phyloP scores from a whole-genome alignment of 176 grass and related monocot species.

The Paspalum vaginatum region DNA sequence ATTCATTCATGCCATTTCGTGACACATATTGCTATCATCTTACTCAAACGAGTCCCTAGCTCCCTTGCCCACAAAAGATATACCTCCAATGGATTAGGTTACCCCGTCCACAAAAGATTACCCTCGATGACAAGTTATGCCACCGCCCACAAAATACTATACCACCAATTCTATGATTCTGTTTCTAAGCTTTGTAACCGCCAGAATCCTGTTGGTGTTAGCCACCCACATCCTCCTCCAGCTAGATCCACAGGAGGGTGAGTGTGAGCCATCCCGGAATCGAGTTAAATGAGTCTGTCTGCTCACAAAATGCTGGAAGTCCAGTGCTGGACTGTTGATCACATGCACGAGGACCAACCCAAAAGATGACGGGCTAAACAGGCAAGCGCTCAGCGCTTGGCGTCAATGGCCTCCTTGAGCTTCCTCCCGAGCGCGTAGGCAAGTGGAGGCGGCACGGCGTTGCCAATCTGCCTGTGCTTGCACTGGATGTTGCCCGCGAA shows the following conservation, averaged over 20 bases:
- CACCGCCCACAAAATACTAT: background rate
- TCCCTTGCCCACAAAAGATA: background rate
- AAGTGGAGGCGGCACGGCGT: constrained; percentile 81
- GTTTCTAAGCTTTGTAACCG: constrained; percentile 21
- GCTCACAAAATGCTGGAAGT: constrained; percentile 17
- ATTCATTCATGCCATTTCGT: background rate
- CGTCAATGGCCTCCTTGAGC: constrained; percentile 63
- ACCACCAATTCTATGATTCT: constrained; percentile 25
- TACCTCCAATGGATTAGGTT: background rate
- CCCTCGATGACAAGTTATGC: background rate
- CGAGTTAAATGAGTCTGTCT: constrained; percentile 13
- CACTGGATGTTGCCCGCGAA: constrained; percentile 77
- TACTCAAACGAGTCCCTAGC: background rate
- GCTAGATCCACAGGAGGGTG: too few relatives aligned
- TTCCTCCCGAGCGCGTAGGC: constrained; percentile 73
- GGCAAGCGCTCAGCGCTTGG: constrained; percentile 27
- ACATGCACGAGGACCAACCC: constrained; percentile 6
- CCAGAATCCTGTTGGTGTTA: constrained; percentile 29
- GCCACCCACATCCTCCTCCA: background rate
- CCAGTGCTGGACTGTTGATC: background rate
- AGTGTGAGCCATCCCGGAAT: constrained; percentile 17
- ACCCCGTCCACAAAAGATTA: background rate
- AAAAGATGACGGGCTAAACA: constrained; percentile 7
- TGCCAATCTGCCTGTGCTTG: constrained; percentile 84
- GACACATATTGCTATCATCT: background rate